Evolutionary conservation across 1,284 basidiomycete species (phyloP), one percentile per base, ranked within the genome.

Genomic region (Gymnopus androsaceus): DNA sequence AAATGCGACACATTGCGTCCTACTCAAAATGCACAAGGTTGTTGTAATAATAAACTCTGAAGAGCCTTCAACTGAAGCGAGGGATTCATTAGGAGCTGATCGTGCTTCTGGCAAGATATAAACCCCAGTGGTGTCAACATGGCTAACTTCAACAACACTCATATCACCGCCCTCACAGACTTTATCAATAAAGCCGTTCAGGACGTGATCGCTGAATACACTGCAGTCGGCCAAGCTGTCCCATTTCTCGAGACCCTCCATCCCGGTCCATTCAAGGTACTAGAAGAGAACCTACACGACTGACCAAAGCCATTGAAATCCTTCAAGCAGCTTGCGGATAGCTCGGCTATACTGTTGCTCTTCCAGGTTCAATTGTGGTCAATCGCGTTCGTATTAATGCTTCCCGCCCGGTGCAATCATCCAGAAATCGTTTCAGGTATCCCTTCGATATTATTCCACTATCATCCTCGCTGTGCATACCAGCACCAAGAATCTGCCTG

Each of bases 251-350:
- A 56, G 30, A 62, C 63, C 1, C 51, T 53, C 4, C 48, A 36
- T 2, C 45, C 60, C 2, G 60, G 63, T 2, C 58, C 64, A 11
- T 65, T 65, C 21, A 57, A 62, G 28, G 50, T 44, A 6, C 57
- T 59, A 11, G 61, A 60, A 17, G 25, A 28, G 11, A 53, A 11
- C 38, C 59, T 25, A 52, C 31, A 19, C 47, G 51, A 15, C 6
- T 63, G 7, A 14, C 34, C 11, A 54, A 52, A 30, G 65, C 65
- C 4, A 59, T 64, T 7, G 54, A 63, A 49, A 55, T 61, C 8
- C 59, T 66, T 17, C 62, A 64, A 51, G 65, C 63, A 40, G 65
- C 65, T n/a, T 66, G 65, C 44, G 63, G 59, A 11, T 63, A 64
- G 37, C 57, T 66, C 17, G 58, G 58, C 19, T 54, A 55, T 17